Percentiles rank a stretch among this genome's conserved stretches.
Evolutionary conservation across 345 rosid genomes (phyloP).

Genomic region (Erysimum cheiranthoides): DNA sequence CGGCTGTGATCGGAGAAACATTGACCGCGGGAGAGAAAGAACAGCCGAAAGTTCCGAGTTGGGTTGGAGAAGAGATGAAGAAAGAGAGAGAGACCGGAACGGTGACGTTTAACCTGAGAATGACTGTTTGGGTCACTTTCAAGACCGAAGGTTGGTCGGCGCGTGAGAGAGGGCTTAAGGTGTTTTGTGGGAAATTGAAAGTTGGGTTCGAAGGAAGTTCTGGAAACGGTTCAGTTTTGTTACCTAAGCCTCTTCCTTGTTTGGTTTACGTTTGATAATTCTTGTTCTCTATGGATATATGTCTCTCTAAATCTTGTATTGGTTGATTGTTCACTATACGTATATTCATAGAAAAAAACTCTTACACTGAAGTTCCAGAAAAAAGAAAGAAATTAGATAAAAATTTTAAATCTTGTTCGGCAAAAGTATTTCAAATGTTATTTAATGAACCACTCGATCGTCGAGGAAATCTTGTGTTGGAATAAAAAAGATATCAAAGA

Average conservation of each 20-base stretch:
- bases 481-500: neutral
- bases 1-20: conserved; percentile 32
- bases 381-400: neutral
- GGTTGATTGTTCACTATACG: conserved; percentile 3
- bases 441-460: neutral
- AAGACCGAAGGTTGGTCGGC: conserved; percentile 48
- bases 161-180: conserved; percentile 47
- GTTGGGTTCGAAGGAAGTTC: conserved; percentile 38
- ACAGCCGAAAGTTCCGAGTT: conserved; percentile 42
- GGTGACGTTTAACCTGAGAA: conserved; percentile 46
- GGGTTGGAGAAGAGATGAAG: conserved; percentile 47
- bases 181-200: conserved; percentile 45
- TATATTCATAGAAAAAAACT: neutral
- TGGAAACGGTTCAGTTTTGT: conserved; percentile 42
- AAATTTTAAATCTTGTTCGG: neutral
- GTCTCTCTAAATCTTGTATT: neutral
- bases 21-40: conserved; percentile 41
- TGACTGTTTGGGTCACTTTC: conserved; percentile 42
- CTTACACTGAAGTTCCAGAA: neutral
- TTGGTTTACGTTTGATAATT: conserved; percentile 43
- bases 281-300: conserved; percentile 1
- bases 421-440: neutral
- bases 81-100: conserved; percentile 48
- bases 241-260: conserved; percentile 46
- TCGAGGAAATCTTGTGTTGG: neutral